These are phyloP conservation scores for Alternaria arbusti DNA, from an alignment of 2,329 filamentous ascomycete genomes.

Conservation along the genomic window DNA sequence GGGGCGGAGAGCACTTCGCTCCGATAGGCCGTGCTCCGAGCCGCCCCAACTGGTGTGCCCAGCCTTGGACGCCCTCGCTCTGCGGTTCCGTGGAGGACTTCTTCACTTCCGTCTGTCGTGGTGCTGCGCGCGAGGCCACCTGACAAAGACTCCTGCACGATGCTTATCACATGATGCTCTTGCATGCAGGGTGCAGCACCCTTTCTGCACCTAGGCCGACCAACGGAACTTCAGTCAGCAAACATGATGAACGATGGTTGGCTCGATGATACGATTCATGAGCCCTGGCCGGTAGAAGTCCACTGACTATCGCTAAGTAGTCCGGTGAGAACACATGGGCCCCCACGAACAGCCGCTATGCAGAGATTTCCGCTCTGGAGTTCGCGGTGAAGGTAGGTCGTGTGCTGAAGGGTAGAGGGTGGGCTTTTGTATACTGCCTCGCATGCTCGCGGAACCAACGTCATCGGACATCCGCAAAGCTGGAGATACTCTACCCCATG, in stretches of 20 bases:
- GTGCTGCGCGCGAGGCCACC: slow-evolving; percentile 4
- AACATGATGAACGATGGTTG: not conserved
- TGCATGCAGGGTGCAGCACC: slow-evolving; percentile 5
- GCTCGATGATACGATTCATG: not conserved
- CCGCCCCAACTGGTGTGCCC: not conserved
- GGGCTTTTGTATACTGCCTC: not conserved
- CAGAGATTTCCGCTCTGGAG: not conserved
- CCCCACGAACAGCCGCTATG: not conserved
- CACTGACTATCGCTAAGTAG: not conserved
- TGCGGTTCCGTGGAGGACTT: not conserved
- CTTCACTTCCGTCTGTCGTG: not conserved
- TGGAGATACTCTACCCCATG: not conserved
- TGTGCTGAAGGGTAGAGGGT: not conserved
- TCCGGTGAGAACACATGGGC: not conserved
- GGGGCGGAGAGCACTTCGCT: not conserved
- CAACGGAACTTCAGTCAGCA: slow-evolving; percentile 10
- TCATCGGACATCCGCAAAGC: not conserved
- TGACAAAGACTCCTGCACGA: slow-evolving; percentile 9
- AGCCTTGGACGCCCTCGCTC: not conserved
- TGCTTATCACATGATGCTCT: slow-evolving; percentile 19
- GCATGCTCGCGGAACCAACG: not conserved
- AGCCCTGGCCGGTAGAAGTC: not conserved
- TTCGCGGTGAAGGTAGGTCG: not conserved
- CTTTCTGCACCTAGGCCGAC: slow-evolving; percentile 5
- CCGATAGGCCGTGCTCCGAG: slow-evolving; percentile 3